Evolutionary conservation across 2,329 filamentous ascomycete species (phyloP).

Genomic region (Aureobasidium sp.): DNA sequence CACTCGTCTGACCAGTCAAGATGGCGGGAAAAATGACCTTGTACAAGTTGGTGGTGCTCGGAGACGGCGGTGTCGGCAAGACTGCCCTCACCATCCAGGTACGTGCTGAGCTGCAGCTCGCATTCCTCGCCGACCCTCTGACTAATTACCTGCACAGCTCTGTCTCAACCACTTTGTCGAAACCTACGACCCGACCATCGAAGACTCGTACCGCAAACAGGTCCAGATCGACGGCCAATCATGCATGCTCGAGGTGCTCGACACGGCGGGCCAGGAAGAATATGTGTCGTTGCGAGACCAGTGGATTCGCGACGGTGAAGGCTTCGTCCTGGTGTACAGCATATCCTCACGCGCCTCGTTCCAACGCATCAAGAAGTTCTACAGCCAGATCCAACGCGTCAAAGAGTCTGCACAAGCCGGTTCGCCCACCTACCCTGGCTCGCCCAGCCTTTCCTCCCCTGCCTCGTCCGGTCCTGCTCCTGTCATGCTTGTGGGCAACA

Average conservation of each 20-base stretch:
- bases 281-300: slow-evolving; percentile 95
- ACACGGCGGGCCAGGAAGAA: slow-evolving; percentile 97
- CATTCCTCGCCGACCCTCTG: too few relatives aligned
- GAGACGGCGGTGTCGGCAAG: slow-evolving; percentile 97
- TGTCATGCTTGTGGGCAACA: slow-evolving; percentile 98
- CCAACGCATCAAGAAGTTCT: slow-evolving; percentile 87
- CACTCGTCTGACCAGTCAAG: neutral
- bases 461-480: slow-evolving; percentile 61
- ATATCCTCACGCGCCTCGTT: slow-evolving; percentile 97
- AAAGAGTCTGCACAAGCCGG: slow-evolving; percentile 76
- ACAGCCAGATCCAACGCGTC: slow-evolving; percentile 93
- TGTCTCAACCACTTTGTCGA: slow-evolving; percentile 98
- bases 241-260: slow-evolving; percentile 95
- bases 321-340: slow-evolving; percentile 95
- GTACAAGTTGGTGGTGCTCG: slow-evolving; percentile 94
- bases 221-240: slow-evolving; percentile 86
- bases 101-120: slow-evolving; percentile 2
- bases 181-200: slow-evolving; percentile 67
- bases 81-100: slow-evolving; percentile 93
- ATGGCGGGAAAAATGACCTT: slow-evolving; percentile 32
- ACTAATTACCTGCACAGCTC: slow-evolving; percentile 50
- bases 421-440: slow-evolving; percentile 70
- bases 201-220: slow-evolving; percentile 63
- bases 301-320: slow-evolving; percentile 97
- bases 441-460: slow-evolving; percentile 54